Conservation (phyloP, 495 filamentous ascomycete species). For the Penicillium malachiteum region DNA sequence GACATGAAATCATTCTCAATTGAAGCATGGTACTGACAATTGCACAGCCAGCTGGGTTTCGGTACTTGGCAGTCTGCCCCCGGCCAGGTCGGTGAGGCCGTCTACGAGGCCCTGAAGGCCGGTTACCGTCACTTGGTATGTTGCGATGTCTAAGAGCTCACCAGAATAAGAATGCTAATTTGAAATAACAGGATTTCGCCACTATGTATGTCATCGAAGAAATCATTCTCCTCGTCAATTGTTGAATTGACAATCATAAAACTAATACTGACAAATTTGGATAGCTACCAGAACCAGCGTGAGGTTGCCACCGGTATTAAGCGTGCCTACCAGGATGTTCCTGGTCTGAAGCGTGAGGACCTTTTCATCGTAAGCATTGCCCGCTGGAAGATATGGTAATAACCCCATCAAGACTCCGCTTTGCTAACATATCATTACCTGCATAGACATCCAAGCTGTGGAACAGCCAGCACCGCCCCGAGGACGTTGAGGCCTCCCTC, state of each 20-base stretch:
- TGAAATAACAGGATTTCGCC: slow-evolving; percentile 35
- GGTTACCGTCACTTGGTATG: slow-evolving; percentile 56
- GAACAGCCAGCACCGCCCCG: slow-evolving; percentile 50
- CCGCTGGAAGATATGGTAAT: too few relatives aligned
- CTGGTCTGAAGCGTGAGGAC: slow-evolving; percentile 51
- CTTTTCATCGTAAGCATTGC: slow-evolving; percentile 43
- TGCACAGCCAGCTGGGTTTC: slow-evolving; percentile 46
- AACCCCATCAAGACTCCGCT: too few relatives aligned
- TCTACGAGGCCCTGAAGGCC: slow-evolving; percentile 52
- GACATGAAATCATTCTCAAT: slow-evolving; percentile 6
- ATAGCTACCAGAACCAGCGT: slow-evolving; percentile 50
- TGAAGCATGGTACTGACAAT: background rate
- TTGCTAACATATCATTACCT: too few relatives aligned
- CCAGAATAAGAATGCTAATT: background rate
- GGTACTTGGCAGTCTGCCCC: slow-evolving; percentile 57
- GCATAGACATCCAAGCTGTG: slow-evolving; percentile 49
- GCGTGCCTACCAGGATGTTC: slow-evolving; percentile 44
- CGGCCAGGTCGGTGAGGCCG: slow-evolving; percentile 53
- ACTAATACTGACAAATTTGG: slow-evolving; percentile 41
- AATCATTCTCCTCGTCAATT: background rate
- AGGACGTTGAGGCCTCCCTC: slow-evolving; percentile 44
- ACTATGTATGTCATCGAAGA: slow-evolving; percentile 35
- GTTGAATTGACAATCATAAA: background rate
- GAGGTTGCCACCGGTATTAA: slow-evolving; percentile 48
- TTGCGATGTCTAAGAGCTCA: background rate